Percentiles rank a stretch among this genome's conserved stretches.
Evolutionary conservation across 2,329 filamentous ascomycete genomes (phyloP).

Genomic region (Talaromyces sp.): DNA sequence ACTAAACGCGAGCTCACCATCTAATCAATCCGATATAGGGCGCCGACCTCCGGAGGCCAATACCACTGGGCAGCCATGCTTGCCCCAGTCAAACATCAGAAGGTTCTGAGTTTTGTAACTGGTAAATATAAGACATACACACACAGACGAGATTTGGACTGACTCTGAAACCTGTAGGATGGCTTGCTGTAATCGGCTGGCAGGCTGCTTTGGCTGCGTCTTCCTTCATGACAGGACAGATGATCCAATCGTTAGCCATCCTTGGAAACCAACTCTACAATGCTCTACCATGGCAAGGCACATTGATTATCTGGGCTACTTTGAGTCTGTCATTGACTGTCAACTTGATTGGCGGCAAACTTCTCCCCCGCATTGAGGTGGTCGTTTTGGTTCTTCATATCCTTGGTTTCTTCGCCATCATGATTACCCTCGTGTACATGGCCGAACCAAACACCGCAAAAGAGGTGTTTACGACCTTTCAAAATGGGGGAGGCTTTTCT

Average conservation of each 20-base stretch:
- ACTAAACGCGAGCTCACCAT: background rate
- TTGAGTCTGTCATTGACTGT: constrained; percentile 34
- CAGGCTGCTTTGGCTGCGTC: constrained; percentile 39
- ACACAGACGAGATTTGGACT: no score
- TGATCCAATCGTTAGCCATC: constrained; percentile 33
- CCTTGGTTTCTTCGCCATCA: constrained; percentile 50
- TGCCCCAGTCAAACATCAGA: constrained; percentile 29
- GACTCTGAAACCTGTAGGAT: constrained; percentile 21
- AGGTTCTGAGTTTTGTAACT: constrained; percentile 36
- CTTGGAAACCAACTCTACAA: constrained; percentile 36
- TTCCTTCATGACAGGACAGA: constrained; percentile 26
- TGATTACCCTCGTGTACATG: constrained; percentile 19
- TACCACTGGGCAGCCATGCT: constrained; percentile 41
- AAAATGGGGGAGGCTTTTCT: constrained; percentile 11
- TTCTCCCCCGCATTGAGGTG: constrained; percentile 47
- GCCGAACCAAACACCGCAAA: constrained; percentile 8
- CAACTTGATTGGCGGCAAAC: constrained; percentile 41
- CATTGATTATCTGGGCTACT: constrained; percentile 45
- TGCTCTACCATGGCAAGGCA: constrained; percentile 45
- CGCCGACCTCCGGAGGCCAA: constrained; percentile 32
- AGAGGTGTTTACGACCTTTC: constrained; percentile 16
- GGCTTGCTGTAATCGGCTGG: constrained; percentile 41
- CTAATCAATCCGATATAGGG: constrained; percentile 17
- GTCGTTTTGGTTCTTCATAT: constrained; percentile 48
- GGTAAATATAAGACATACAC: constrained; percentile 15